A percentile compares a stretch with the other conserved stretches of the same genome.
phyloP scores from a whole-genome alignment of 352 stramenopile genomes.

The Pythium plurisporium region DNA sequence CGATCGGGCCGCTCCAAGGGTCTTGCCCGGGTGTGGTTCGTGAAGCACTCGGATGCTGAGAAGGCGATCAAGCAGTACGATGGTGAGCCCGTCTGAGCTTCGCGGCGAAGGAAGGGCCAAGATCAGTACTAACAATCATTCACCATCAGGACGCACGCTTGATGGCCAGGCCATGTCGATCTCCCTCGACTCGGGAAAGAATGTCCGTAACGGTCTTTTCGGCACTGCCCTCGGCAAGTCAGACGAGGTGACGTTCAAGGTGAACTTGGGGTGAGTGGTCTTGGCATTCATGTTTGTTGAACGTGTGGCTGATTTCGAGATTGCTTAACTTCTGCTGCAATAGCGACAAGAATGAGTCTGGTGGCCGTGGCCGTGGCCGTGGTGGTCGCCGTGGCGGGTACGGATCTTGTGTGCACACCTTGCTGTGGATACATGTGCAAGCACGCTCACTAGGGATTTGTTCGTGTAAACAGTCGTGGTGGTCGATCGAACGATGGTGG shows the following conservation, averaged over 20 bases:
- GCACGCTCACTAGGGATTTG: background rate
- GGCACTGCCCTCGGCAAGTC: slow-evolving; percentile 55
- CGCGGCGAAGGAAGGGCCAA: background rate
- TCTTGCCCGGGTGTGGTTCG: slow-evolving; percentile 75
- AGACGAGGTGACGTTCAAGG: slow-evolving; percentile 76
- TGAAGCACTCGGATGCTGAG: slow-evolving; percentile 57
- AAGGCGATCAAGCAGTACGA: slow-evolving; percentile 85
- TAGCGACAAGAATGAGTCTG: slow-evolving; percentile 17
- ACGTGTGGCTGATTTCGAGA: background rate
- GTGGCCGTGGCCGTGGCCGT: slow-evolving; percentile 25
- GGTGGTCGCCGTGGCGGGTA: slow-evolving; percentile 30
- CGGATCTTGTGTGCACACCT: slow-evolving; percentile 2
- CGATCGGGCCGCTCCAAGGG: slow-evolving; percentile 78
- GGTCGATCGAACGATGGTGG: slow-evolving; percentile 22
- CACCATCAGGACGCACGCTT: slow-evolving; percentile 69
- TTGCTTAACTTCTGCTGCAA: background rate
- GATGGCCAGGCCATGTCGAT: slow-evolving; percentile 77
- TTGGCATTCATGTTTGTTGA: background rate
- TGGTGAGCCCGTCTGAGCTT: slow-evolving; percentile 26
- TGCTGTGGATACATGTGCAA: too few species aligned
- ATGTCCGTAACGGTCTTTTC: slow-evolving; percentile 75
- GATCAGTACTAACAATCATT: too few species aligned
- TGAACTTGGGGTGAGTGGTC: slow-evolving; percentile 58
- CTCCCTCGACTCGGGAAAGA: slow-evolving; percentile 58
- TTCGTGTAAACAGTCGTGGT: slow-evolving; percentile 27